phyloP scores from a whole-genome alignment of 495 filamentous ascomycete species.

The Filosporella fistucella region DNA sequence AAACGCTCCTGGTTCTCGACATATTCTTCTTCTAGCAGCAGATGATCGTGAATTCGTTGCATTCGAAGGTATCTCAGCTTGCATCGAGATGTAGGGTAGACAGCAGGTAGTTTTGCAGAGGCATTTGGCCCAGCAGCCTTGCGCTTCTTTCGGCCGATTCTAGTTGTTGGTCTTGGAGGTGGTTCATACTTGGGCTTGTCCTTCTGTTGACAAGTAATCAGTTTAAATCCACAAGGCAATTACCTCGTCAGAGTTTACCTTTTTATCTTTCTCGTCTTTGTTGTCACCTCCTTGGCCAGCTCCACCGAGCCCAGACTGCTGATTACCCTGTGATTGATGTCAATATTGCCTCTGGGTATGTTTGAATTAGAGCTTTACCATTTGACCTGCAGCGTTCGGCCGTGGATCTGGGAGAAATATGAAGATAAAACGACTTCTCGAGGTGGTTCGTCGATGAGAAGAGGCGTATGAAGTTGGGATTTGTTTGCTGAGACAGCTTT shows the following conservation, averaged over 20 bases:
- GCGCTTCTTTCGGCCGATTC: constrained; percentile 97
- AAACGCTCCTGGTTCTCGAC: constrained; percentile 97
- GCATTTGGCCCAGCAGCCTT: constrained; percentile 88
- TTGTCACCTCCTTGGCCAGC: constrained; percentile 63
- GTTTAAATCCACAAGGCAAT: not conserved
- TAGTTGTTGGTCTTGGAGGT: constrained; percentile 92
- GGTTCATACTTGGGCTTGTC: constrained; percentile 99
- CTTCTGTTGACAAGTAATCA: constrained; percentile 53
- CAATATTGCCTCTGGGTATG: constrained; percentile 7
- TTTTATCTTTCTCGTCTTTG: constrained; percentile 88
- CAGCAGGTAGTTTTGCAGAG: constrained; percentile 86
- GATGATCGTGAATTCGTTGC: constrained; percentile 97
- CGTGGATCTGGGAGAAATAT: not conserved
- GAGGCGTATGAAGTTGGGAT: not conserved
- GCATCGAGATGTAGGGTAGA: constrained; percentile 94
- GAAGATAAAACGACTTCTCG: not conserved
- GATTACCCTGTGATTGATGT: constrained; percentile 58
- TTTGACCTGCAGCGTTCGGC: constrained; percentile 14
- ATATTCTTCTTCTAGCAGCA: constrained; percentile 95
- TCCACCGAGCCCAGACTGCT: constrained; percentile 79
- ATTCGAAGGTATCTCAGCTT: constrained; percentile 95
- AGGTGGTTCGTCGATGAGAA: not conserved
- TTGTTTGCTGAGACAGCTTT: not conserved
- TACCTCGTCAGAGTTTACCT: constrained; percentile 49
- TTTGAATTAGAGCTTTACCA: constrained; percentile 19